Percentiles rank a stretch among this genome's conserved stretches.
Evolutionary conservation across 1,284 basidiomycete genomes (phyloP).

Genomic region (Fistulina hepatica): DNA sequence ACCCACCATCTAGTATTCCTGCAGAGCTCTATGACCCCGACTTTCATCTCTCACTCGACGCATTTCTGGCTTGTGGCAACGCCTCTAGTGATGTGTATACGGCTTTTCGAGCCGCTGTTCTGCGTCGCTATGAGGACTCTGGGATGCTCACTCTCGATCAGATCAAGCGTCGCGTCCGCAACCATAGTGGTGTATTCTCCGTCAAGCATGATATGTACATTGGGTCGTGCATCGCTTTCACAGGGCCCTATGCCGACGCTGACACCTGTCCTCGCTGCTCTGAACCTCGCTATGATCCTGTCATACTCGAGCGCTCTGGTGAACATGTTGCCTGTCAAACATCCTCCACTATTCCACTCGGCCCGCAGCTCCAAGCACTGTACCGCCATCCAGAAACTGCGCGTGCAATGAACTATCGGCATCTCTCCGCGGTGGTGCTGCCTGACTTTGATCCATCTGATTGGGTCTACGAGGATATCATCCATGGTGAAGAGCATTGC

Average conservation of each 20-base stretch:
- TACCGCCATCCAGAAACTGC: conserved; percentile 18
- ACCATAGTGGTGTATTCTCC: conserved; percentile 12
- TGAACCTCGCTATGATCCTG: conserved; percentile 16
- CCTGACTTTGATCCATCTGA: too few species aligned
- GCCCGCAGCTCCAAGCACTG: conserved; percentile 27
- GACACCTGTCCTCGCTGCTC: conserved; percentile 17
- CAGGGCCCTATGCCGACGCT: conserved; percentile 14
- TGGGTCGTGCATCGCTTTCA: conserved; percentile 17
- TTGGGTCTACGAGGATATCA: conserved; percentile 14
- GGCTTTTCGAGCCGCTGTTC: conserved; percentile 10
- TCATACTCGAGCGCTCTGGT: background rate
- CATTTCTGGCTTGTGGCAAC: conserved; percentile 17
- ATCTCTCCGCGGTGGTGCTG: background rate
- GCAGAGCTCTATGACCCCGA: conserved; percentile 18
- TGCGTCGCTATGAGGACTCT: conserved; percentile 14
- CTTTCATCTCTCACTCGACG: conserved; percentile 18
- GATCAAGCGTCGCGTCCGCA: conserved; percentile 14
- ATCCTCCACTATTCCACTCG: conserved; percentile 27
- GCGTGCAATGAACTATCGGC: conserved; percentile 18
- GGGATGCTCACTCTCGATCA: conserved; percentile 15
- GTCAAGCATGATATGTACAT: conserved; percentile 18
- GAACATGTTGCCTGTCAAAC: conserved; percentile 13
- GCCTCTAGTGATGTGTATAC: conserved; percentile 20
- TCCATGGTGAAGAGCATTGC: conserved; percentile 16
- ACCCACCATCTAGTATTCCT: conserved; percentile 17